Evolutionary conservation across 2,329 filamentous ascomycete genomes (phyloP), one percentile per base, ranked within the genome.

Genomic region (Aspergillus sp.): DNA sequence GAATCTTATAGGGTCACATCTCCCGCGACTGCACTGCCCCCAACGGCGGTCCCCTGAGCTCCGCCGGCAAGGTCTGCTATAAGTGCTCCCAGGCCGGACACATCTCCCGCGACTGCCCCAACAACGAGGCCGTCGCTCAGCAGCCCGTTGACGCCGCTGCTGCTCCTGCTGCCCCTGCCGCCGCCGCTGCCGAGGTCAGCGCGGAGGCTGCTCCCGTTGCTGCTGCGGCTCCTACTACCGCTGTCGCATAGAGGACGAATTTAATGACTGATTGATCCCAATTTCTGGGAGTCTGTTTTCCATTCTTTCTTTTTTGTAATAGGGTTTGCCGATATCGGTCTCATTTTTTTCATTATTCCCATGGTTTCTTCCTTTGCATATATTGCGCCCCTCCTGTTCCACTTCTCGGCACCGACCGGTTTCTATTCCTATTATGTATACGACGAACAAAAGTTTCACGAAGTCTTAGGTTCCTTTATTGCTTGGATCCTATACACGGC

Each of bases 21-120:
- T 96, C 91, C 60, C 86, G 88, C 71, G 95, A 99, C 80, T 99
- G 95, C 84, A 96, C 93, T 50, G 92, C 94, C 63, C 94, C 95
- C 66, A 98, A 98, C 78, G 95, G 95, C 59, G 95, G 95, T 23
- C 92, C 94, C 50, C 84, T 98, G 68, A 97, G 95, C 86, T 96
- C 92, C 66, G 92, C 91, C 64, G 94, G 94, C 75, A 99, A 98
- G 88, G 96, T 93, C 66, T 99, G 95, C 87, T 99, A 99, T 83
- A 90, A 93, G 78, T 99, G 95, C 76, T 92, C 94, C 67, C 91
- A 97, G 82, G 88, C 92, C 60, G 95, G 95, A 56, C 94, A 98
- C 80, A 98, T 98, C 79, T 96, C 92, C 61, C 90, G 94, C 65
- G 94, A 98, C 71, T 97, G 95, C 83, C 90, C 92, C 78, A 92